Conservation (phyloP, 176 grass and related monocot species). For the Alloteropsis semialata region DNA sequence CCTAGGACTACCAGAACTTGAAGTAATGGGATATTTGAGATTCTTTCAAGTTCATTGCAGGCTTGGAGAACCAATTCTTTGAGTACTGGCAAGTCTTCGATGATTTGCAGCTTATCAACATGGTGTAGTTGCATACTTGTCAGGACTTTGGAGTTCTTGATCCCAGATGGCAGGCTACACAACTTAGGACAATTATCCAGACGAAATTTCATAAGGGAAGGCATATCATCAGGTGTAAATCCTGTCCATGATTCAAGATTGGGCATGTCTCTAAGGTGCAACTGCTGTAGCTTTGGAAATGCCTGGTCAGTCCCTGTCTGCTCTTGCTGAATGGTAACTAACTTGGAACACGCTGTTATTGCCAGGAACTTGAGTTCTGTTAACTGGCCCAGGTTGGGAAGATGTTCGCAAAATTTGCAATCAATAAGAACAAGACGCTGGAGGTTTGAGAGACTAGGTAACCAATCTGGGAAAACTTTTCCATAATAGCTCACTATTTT, state of each 20-base stretch:
- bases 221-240: constrained; percentile 34
- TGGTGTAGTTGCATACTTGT: constrained; percentile 35
- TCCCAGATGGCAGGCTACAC: constrained; percentile 40
- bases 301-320: background rate
- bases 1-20: constrained; percentile 32
- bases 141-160: constrained; percentile 38
- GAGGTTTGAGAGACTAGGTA: constrained; percentile 36
- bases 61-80: constrained; percentile 40
- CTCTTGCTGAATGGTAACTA: constrained; percentile 32
- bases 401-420: constrained; percentile 46
- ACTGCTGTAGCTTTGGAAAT: constrained; percentile 48
- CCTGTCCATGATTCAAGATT: constrained; percentile 49
- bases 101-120: constrained; percentile 32
- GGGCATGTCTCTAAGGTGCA: constrained; percentile 53
- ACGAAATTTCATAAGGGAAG: constrained; percentile 46
- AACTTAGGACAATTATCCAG: constrained; percentile 56
- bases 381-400: constrained; percentile 45
- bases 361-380: constrained; percentile 44
- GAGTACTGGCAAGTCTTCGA: constrained; percentile 46
- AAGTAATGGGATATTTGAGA: constrained; percentile 49
- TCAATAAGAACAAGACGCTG: constrained; percentile 40
- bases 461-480: constrained; percentile 37
- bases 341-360: constrained; percentile 30
- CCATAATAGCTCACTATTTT: constrained; percentile 56
- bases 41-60: constrained; percentile 28